Base-by-base conservation (phyloP, 495 filamentous ascomycete species). In the Hypoxylon crocopeplum region DNA sequence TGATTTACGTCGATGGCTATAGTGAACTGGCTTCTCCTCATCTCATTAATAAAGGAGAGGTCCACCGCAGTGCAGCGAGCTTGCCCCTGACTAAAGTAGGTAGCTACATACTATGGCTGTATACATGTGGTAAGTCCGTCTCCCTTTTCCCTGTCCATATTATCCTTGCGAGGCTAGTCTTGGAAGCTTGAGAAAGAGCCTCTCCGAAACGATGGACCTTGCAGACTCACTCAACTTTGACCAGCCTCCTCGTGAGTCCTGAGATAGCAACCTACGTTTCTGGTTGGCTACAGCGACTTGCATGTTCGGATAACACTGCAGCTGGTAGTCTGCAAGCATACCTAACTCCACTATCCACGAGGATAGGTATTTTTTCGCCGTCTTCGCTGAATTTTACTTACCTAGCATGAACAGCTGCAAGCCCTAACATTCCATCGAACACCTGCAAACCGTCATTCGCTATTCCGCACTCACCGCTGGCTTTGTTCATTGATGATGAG, bases 281-380 rank as follows among this genome's bases (percentile, higher is more conserved):
- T 48, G 62, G 56, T 56, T 56, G 56, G 56, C 41, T 60, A 46
- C 61, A 55, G 44, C 30, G 45, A 39, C 34, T 55, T 40, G 27
- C 53, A 56, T 29, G 48, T 38, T 34, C 27, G 32, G 33, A 48
- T 36, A 37, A 8, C 45, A 13, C 34, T 39, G 53, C 53, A 48
- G 36, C 44, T 36, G 19, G 22, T 13, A 45, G 16, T 48, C 52
- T 47, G 34, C 52, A 40, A 50, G 37, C 25, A 33, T 16, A 34
- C 24, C n/a, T 20, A 49, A 48, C 32, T 30, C 30, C 36, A 30
- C 41, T 17, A 41, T 30, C 37, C 22, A 19, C 37, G 8, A 33
- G 46, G 54, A 64, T 64, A 58, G 60, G 60, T 17, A 52, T n/a
- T 58, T 53, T 58, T 15, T 63, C 22, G 25, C 53, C 59, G 51